These are phyloP conservation scores for Zygosaccharomyces bisporus DNA, from an alignment of 805 yeast species.

Conservation along the genomic window DNA sequence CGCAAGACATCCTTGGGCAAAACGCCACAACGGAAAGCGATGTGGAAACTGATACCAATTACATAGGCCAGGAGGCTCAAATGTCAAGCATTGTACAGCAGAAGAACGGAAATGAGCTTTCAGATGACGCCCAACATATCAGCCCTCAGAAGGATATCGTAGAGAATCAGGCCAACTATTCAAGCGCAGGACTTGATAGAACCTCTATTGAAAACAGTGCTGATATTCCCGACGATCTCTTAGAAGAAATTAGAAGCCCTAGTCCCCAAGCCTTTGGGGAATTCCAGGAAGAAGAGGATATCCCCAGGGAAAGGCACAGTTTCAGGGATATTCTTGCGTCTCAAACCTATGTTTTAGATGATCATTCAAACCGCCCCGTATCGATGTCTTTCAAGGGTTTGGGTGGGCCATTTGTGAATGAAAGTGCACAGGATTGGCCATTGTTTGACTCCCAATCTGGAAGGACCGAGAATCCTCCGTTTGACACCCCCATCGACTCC, in stretches of 20 bases:
- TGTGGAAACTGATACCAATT: neutral
- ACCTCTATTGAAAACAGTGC: neutral
- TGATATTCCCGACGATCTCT: slow-evolving; percentile 5
- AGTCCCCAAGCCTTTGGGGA: slow-evolving; percentile 1
- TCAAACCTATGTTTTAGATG: slow-evolving; percentile 23
- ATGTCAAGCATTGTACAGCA: neutral
- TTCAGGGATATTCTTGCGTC: slow-evolving; percentile 3
- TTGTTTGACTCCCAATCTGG: slow-evolving; percentile 41
- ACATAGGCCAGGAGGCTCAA: neutral
- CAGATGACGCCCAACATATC: neutral
- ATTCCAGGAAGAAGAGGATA: neutral
- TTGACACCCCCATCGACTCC: slow-evolving; percentile 3
- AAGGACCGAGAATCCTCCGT: slow-evolving; percentile 5
- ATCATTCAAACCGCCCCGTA: slow-evolving; percentile 33
- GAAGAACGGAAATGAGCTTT: neutral
- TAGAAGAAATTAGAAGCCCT: slow-evolving; percentile 4
- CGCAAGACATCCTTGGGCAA: neutral
- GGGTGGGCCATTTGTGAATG: slow-evolving; percentile 53
- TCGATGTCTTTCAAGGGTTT: slow-evolving; percentile 60
- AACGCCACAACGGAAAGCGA: neutral
- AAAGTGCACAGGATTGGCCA: slow-evolving; percentile 35
- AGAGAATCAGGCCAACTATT: neutral
- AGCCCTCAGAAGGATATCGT: neutral
- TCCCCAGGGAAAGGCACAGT: slow-evolving; percentile 2
- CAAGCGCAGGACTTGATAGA: neutral